Conservation (phyloP, 768 basidiomycete species). For the Amanita pallidorosea region DNA sequence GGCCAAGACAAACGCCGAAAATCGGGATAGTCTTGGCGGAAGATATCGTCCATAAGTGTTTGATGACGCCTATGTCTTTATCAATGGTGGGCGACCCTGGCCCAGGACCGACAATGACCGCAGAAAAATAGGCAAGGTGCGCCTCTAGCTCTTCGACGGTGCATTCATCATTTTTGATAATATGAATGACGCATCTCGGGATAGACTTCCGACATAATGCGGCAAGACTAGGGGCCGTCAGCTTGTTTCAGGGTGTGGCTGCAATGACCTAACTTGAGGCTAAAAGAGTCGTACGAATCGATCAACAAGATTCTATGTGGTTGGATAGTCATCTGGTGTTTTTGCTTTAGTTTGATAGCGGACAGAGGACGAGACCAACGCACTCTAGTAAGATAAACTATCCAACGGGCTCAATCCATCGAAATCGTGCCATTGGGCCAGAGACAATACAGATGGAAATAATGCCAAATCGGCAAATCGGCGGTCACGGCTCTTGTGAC, state of each 20-base stretch:
- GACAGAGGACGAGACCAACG: not conserved
- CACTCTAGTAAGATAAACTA: not conserved
- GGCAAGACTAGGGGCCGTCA: conserved; percentile 42
- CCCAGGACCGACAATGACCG: conserved; percentile 68
- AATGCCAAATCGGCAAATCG: not conserved
- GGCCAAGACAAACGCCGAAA: conserved; percentile 77
- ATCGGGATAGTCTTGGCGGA: conserved; percentile 47
- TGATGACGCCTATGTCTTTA: conserved; percentile 58
- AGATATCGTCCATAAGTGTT: conserved; percentile 56
- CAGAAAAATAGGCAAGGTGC: conserved; percentile 50
- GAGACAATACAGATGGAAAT: not conserved
- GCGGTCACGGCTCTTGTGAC: too few species aligned
- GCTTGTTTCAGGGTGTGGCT: not conserved
- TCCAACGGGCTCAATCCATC: not conserved
- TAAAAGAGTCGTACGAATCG: conserved; percentile 84
- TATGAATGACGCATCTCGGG: conserved; percentile 49
- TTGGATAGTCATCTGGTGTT: conserved; percentile 18
- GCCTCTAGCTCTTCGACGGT: conserved; percentile 38
- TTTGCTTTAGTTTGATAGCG: not conserved
- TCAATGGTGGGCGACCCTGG: conserved; percentile 63
- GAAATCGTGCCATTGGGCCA: not conserved
- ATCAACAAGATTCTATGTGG: conserved; percentile 54
- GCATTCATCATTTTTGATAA: conserved; percentile 65
- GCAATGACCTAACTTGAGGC: conserved; percentile 62
- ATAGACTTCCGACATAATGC: conserved; percentile 56